Evolutionary conservation across 225 moss, liverwort and hornwort species (phyloP), one percentile per base, ranked within the genome.

Genomic region (Bryoerythrophyllum caledonicum): DNA sequence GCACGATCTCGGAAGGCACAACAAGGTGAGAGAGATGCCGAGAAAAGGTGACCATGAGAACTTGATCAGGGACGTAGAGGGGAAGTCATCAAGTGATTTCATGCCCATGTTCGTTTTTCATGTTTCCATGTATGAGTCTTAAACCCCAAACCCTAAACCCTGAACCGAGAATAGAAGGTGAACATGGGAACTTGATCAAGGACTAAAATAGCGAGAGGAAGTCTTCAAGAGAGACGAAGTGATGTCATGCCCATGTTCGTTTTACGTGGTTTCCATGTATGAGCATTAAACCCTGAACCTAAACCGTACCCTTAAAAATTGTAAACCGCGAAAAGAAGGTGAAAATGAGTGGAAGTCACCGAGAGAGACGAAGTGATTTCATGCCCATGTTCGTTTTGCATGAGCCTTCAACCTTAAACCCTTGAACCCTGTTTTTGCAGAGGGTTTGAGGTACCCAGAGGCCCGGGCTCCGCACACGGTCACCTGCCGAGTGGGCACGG

Each of bases 391-490:
- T 57, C 27, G 27, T 0, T 26, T 20, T 20, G 1, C 49, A 63
- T 10, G 5, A 57, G 64, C 37, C 3, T 1, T 44, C 13, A 44
- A 44, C 44, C 48, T 1, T 48, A 6, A 48, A 48, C 17, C 17
- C 16, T 17, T 46, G 4, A 16, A 46, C 15, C 5, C 14, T 14
- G 14, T 17, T 6, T 6, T 77, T 65, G 79, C 79, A 89, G 83
- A 77, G 57, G 83, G 79, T 64, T 75, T 77, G 72, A 77, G 34
- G 32, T 54, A 63, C 67, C 56, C 48, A 35, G 67, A 75, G 24
- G 61, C 80, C n/a, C 61, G 67, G 64, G 86, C 71, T 77, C 89
- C 89, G 67, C 83, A 74, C 65, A 89, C 86, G 10, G 83, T 89
- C 20, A 89, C 86, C 25, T 89, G 86, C 69, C 81, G 77, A 49